These are phyloP conservation scores for Violaceomyces palustris DNA, from an alignment of 1,284 basidiomycete species.

Conservation along the genomic window DNA sequence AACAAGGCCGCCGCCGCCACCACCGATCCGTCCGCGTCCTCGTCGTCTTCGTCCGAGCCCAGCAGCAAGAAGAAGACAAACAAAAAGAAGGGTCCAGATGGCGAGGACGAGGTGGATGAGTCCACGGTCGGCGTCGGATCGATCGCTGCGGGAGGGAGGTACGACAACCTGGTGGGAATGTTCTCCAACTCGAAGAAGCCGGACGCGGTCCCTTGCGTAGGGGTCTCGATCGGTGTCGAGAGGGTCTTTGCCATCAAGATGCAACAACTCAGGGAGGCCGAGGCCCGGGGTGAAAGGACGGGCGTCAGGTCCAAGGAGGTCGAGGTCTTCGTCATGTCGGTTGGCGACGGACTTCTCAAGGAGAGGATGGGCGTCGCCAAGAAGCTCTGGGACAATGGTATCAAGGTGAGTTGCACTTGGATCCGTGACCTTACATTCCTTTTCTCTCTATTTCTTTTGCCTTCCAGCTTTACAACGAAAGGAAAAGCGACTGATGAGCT, in stretches of 20 bases:
- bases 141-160: constrained; percentile 92
- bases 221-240: constrained; percentile 89
- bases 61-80: constrained; percentile 49
- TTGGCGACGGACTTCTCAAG: constrained; percentile 81
- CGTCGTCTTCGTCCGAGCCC: constrained; percentile 39
- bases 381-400: constrained; percentile 77
- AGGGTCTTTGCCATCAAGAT: constrained; percentile 90
- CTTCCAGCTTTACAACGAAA: too few relatives aligned
- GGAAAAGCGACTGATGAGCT: too few relatives aligned
- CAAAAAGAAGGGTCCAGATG: constrained; percentile 58
- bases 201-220: constrained; percentile 83
- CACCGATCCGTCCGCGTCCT: constrained; percentile 8
- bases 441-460: constrained; percentile 1
- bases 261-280: constrained; percentile 73
- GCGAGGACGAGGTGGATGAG: constrained; percentile 80
- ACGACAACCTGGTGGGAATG: constrained; percentile 93
- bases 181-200: constrained; percentile 70
- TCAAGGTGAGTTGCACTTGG: constrained; percentile 70
- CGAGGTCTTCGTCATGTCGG: constrained; percentile 87
- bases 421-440: background rate
- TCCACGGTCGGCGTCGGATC: constrained; percentile 90
- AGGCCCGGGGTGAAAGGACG: constrained; percentile 39
- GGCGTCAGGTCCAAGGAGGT: constrained; percentile 78
- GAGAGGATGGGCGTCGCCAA: constrained; percentile 80
- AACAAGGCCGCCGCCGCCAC: constrained; percentile 30